phyloP scores from a whole-genome alignment of 2,329 filamentous ascomycete species.

The Bipolaris bicolor region DNA sequence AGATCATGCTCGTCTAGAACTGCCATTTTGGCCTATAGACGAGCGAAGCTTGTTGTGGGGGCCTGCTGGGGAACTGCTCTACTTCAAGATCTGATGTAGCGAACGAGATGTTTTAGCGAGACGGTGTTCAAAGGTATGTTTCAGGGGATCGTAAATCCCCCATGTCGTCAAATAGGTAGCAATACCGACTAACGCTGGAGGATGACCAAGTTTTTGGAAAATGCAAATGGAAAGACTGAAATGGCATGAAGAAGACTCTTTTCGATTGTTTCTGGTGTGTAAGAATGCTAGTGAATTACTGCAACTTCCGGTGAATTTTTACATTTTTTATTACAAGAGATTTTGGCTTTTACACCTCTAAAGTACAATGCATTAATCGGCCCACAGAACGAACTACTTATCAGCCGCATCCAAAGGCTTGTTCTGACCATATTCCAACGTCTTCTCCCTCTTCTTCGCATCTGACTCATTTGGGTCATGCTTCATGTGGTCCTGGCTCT shows the following conservation, averaged over 20 bases:
- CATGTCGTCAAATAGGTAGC: too few relatives aligned
- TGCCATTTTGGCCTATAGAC: neutral
- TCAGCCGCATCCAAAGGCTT: conserved; percentile 24
- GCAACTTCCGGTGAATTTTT: too few relatives aligned
- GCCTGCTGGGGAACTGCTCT: neutral
- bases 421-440: conserved; percentile 21
- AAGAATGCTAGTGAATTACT: too few relatives aligned
- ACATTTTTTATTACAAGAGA: too few relatives aligned
- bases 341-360: neutral
- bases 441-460: conserved; percentile 25
- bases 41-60: neutral
- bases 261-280: too few relatives aligned
- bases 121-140: neutral
- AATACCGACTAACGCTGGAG: too few relatives aligned
- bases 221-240: too few relatives aligned
- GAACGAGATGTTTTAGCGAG: neutral
- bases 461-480: conserved; percentile 25
- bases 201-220: too few relatives aligned
- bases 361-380: neutral
- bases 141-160: too few relatives aligned
- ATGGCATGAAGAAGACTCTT: too few relatives aligned
- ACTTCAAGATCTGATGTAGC: neutral
- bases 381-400: conserved; percentile 1
- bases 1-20: neutral
- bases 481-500: conserved; percentile 29